Evolutionary conservation across 78 protist species (phyloP), one percentile per base, ranked within the genome.

Genomic region (Dictyostelium purpureum): DNA sequence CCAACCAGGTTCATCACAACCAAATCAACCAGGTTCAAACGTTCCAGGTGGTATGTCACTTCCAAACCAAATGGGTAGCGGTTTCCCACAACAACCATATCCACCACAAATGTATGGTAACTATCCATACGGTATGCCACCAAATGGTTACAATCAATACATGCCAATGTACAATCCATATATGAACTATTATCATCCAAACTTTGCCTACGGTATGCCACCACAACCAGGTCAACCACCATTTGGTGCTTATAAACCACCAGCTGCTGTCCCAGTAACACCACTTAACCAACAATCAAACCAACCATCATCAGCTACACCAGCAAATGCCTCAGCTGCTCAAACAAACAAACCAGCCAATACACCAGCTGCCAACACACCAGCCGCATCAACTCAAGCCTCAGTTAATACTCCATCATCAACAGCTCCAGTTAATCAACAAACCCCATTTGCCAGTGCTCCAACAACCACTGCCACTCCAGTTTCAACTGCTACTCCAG

Each of bases 121-220:
- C 6, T 38, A 75, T 37, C 81, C 52, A 43, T 59, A 71, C 40
- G 14, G 21, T 14, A 24, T 37, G 37, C 78, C 78, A 71, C 2
- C 49, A 0, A 26, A 38, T 71, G 76, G 76, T 38, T 26, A 28
- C 21, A 7, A 56, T 21, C 63, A 63, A 63, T 63, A 12, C n/a
- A 51, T 52, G 63, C 80, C 63, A 45, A 83, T 83, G 90, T 83
- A 83, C n/a, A 83, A 57, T 21, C 90, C 90, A 38, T 83, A 83
- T 40, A 69, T 61, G 28, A 56, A 56, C 24, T 69, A 69, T 37
- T 83, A 83, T 43, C 37, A 52, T 38, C 70, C 87, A 70, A 63
- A 28, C 18, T 63, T 40, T 19, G 51, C 26, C 6, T 42, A 69
- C 11, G 79, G 79, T 28, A 75, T 75, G 81, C 81, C 81, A 65